Percentiles rank a stretch among this genome's conserved stretches.
Evolutionary conservation across 345 rosid genomes (phyloP).

Genomic region (Populus alba): DNA sequence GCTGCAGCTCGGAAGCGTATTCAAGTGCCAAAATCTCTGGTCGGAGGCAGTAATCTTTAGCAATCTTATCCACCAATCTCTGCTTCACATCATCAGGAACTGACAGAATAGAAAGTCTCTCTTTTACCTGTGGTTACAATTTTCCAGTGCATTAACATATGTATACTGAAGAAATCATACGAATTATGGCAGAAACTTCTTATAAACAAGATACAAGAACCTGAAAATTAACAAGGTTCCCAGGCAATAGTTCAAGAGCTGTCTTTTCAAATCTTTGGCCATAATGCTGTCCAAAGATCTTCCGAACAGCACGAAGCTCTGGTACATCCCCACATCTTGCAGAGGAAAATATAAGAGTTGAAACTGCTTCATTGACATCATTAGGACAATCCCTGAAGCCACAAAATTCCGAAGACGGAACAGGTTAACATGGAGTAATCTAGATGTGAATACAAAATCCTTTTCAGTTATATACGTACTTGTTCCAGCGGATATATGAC

Average conservation of each 20-base stretch:
- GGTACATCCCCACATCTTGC: constrained; percentile 80
- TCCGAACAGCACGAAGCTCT: constrained; percentile 56
- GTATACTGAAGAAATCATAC: not conserved
- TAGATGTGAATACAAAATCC: not conserved
- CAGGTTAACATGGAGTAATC: not conserved
- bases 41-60: constrained; percentile 36
- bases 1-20: constrained; percentile 44
- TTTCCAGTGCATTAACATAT: not conserved
- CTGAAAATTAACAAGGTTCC: constrained; percentile 70
- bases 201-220: constrained; percentile 21
- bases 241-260: constrained; percentile 57
- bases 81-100: constrained; percentile 52
- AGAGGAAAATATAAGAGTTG: constrained; percentile 79
- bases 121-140: constrained; percentile 42
- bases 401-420: not conserved
- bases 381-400: constrained; percentile 59
- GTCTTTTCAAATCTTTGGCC: constrained; percentile 50
- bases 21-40: constrained; percentile 55
- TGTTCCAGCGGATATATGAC: constrained; percentile 55
- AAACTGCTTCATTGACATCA: constrained; percentile 82
- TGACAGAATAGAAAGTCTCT: constrained; percentile 40
- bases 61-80: constrained; percentile 52
- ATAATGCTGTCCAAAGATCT: constrained; percentile 66
- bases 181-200: not conserved
- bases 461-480: constrained; percentile 30